A percentile compares a stretch with the other conserved stretches of the same genome.
Conservation (phyloP, 2,329 filamentous ascomycete species). For the Sporothrix globosa region DNA sequence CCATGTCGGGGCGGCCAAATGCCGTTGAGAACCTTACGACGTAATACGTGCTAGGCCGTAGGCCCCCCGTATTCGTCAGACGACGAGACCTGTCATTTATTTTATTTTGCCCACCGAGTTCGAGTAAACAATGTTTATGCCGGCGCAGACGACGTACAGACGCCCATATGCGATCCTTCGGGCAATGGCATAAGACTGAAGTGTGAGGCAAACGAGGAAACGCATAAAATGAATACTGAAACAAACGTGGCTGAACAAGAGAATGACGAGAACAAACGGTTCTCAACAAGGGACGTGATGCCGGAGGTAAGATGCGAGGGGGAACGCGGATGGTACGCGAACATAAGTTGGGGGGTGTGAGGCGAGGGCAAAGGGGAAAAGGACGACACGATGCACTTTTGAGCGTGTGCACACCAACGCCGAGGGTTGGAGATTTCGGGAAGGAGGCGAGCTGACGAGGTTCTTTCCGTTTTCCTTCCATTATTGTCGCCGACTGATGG, state of each 20-base stretch:
- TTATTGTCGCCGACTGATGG: background rate
- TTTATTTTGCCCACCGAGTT: background rate
- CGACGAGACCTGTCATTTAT: background rate
- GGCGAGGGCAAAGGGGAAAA: background rate
- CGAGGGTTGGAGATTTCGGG: background rate
- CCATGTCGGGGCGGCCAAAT: background rate
- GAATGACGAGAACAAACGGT: background rate
- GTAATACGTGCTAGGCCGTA: background rate
- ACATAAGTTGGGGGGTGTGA: background rate
- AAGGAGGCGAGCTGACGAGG: background rate
- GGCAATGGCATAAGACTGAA: background rate
- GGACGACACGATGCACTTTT: background rate
- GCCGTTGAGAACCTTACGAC: slow-evolving; percentile 1
- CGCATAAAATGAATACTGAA: background rate
- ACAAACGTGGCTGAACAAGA: background rate
- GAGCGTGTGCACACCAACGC: background rate
- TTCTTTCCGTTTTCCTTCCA: background rate
- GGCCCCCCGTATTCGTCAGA: background rate
- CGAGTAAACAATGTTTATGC: slow-evolving; percentile 7
- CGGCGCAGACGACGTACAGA: background rate
- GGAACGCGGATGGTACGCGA: background rate
- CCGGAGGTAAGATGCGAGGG: background rate
- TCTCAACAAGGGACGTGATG: background rate
- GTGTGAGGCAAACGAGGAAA: background rate
- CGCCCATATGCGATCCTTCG: background rate